Conservation (phyloP, 169 alveolate genomes). For the Plasmodium blacklocki region DNA sequence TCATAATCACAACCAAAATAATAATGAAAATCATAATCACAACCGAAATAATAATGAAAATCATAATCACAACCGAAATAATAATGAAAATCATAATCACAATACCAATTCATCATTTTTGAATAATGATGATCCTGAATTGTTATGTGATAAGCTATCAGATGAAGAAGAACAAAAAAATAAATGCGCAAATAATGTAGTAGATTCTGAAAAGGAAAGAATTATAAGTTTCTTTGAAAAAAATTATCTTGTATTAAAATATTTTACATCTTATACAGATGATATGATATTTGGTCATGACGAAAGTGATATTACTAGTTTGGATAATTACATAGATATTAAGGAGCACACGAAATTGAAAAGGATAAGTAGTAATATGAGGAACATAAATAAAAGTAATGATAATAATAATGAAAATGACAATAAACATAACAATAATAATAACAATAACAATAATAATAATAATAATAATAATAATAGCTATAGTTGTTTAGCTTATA, state of each 20-base stretch:
- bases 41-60: not conserved
- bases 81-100: not conserved
- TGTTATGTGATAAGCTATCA: not conserved
- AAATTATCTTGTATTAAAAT: constrained; percentile 39
- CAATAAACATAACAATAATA: not conserved
- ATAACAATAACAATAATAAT: no score
- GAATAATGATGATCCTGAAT: no score
- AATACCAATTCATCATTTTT: no score
- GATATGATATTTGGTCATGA: constrained; percentile 15
- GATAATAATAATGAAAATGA: not conserved
- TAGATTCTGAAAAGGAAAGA: constrained; percentile 21
- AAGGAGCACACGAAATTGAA: constrained; percentile 44
- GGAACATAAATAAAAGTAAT: not conserved
- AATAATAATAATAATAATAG: not conserved
- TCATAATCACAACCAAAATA: not conserved
- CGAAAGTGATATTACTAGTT: not conserved
- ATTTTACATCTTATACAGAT: constrained; percentile 44
- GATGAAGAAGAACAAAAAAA: not conserved
- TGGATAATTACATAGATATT: not conserved
- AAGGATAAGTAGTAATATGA: constrained; percentile 2
- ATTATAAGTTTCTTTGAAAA: constrained; percentile 65
- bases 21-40: not conserved
- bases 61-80: not conserved
- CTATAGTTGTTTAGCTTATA: not conserved
- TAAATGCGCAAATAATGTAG: not conserved